Evolutionary conservation across 345 rosid species (phyloP).

Genomic region (Geranium rotundifolium): DNA sequence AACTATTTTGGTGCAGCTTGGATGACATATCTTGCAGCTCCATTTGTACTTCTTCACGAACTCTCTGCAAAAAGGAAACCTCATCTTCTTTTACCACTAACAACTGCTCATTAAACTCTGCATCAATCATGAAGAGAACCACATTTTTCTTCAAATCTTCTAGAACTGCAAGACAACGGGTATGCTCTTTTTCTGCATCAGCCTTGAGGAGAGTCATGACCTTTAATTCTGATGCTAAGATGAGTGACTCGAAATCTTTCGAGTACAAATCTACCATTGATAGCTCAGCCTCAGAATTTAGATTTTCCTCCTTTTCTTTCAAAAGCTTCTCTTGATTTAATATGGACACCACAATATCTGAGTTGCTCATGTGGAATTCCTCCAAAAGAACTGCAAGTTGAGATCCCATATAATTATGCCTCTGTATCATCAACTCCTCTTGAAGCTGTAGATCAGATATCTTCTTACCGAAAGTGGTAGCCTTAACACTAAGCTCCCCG

Average conservation of each 20-base stretch:
- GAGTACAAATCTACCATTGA: slow-evolving; percentile 32
- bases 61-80: neutral
- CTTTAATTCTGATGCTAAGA: slow-evolving; percentile 40
- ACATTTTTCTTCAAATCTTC: slow-evolving; percentile 43
- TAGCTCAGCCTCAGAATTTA: slow-evolving; percentile 45
- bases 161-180: slow-evolving; percentile 21
- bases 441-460: slow-evolving; percentile 57
- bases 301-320: slow-evolving; percentile 32
- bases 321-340: slow-evolving; percentile 41
- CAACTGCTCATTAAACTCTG: slow-evolving; percentile 33
- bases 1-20: slow-evolving; percentile 21
- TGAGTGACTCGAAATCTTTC: slow-evolving; percentile 61
- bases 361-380: slow-evolving; percentile 57
- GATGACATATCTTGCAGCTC: slow-evolving; percentile 22
- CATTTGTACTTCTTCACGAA: slow-evolving; percentile 20
- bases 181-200: slow-evolving; percentile 22
- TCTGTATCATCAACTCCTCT: slow-evolving; percentile 85
- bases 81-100: slow-evolving; percentile 27
- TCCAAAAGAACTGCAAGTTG: slow-evolving; percentile 64
- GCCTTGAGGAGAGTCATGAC: slow-evolving; percentile 32
- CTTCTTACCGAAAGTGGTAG: slow-evolving; percentile 57
- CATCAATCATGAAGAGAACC: slow-evolving; percentile 34
- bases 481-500: slow-evolving; percentile 40
- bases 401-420: slow-evolving; percentile 66
- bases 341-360: slow-evolving; percentile 35